Conservation (phyloP, 2,329 filamentous ascomycete genomes). For the Thermothelomyces thermophilus region DNA sequence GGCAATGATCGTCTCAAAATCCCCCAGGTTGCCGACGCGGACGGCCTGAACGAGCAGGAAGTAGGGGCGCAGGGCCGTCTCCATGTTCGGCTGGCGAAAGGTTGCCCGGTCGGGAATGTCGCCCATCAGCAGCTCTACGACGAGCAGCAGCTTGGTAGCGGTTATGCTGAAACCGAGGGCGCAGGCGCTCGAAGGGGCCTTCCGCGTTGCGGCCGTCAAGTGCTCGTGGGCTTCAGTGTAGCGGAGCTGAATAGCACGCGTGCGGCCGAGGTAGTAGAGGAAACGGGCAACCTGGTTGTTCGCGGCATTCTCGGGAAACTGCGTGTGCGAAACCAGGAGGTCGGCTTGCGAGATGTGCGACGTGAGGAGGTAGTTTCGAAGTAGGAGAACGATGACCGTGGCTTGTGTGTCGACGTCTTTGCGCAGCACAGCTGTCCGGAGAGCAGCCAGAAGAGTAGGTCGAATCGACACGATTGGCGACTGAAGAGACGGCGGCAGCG, state of each 20-base stretch:
- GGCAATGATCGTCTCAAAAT: slow-evolving; percentile 82
- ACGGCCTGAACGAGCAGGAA: slow-evolving; percentile 91
- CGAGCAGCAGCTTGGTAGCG: slow-evolving; percentile 90
- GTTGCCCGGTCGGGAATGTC: slow-evolving; percentile 94
- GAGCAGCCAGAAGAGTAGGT: slow-evolving; percentile 75
- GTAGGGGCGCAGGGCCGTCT: slow-evolving; percentile 85
- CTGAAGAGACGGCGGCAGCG: slow-evolving; percentile 79
- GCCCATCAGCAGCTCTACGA: slow-evolving; percentile 96
- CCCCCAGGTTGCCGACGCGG: slow-evolving; percentile 89
- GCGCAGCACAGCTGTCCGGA: slow-evolving; percentile 89
- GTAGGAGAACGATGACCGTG: slow-evolving; percentile 85
- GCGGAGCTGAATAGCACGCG: slow-evolving; percentile 89
- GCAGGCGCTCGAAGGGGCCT: slow-evolving; percentile 82
- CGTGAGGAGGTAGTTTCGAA: slow-evolving; percentile 92
- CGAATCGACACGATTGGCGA: slow-evolving; percentile 83
- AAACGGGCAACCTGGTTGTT: slow-evolving; percentile 98
- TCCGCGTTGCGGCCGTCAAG: slow-evolving; percentile 85
- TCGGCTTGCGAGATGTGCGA: slow-evolving; percentile 97
- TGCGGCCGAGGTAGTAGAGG: slow-evolving; percentile 93
- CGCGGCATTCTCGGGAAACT: slow-evolving; percentile 87
- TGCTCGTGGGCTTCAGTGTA: slow-evolving; percentile 98
- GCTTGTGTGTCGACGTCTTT: slow-evolving; percentile 98
- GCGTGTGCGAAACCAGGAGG: slow-evolving; percentile 88
- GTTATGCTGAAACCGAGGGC: slow-evolving; percentile 94
- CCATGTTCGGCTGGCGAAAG: slow-evolving; percentile 83